Evolutionary conservation across 345 rosid genomes (phyloP), one percentile per base, ranked within the genome.

Genomic region (Microcos paniculata): DNA sequence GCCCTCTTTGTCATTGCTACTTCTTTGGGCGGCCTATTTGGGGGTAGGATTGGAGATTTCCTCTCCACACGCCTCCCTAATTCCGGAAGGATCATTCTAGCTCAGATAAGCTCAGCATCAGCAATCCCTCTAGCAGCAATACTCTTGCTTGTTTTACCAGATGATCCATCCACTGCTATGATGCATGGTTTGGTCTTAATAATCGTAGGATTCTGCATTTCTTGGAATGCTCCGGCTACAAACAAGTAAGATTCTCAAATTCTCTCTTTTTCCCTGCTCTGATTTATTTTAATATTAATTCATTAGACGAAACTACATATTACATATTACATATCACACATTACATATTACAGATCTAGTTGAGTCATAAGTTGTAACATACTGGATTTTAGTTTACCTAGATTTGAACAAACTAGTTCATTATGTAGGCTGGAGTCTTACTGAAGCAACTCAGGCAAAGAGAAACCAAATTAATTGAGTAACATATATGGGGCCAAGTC

Each of bases 211-310:
- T 71, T 93, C 18, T 89, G 84, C 85, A 89, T 86, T 62, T 89
- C 97, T 51, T 91, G 99, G 99, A 95, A 95, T 79, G 93, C 80
- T 78, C 90, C 98, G 4, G 98, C 99, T 59, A 88, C 98, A 51
- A 95, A 91, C 91, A 93, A 91, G 99, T 93, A 82, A 73, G 73
- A 63, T 15, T 42, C 33, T 65, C 33, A 56, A 56, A 51, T 10
- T 33, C 49, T 8, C 66, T 43, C 30, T 49, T 48, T 7, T 15
- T 28, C 46, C 38, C 14, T 13, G 12, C 46, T 21, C n/a, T n/a
- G n/a, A 1, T 9, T n/a, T 19, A 59, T 33, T 46, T 51, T 49
- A 62, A 6, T 19, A 45, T 56, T 23, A 8, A 45, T 26, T n/a
- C 45, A 4, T 49, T 69, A 31, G 45, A 30, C 49, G 26, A 49